Percentiles rank a stretch among this genome's conserved stretches.
Conservation (phyloP, 1,284 basidiomycete genomes). For the Amylostereum areolatum region DNA sequence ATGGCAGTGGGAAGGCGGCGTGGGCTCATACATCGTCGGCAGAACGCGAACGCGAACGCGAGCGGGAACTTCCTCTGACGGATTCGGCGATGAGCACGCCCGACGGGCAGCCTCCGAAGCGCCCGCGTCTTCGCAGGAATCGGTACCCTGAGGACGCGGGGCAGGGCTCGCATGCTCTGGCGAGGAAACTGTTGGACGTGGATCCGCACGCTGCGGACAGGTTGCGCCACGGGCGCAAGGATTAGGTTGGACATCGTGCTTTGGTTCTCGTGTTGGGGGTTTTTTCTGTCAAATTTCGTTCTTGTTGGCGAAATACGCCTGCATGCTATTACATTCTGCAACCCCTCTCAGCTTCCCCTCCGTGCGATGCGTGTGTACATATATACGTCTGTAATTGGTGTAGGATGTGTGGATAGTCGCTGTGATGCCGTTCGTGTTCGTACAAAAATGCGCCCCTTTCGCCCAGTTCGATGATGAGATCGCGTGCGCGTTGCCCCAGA, state of each 20-base stretch:
- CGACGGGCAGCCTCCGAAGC: conserved; percentile 24
- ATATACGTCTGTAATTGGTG: too few species aligned
- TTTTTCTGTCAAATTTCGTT: too few species aligned
- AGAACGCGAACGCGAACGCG: conserved; percentile 28
- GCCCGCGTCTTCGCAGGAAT: conserved; percentile 33
- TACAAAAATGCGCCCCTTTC: too few species aligned
- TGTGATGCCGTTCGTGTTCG: too few species aligned
- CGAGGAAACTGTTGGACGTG: conserved; percentile 53
- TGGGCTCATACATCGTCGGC: conserved; percentile 40
- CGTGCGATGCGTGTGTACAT: too few species aligned
- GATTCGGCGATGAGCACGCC: conserved; percentile 6
- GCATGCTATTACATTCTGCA: too few species aligned
- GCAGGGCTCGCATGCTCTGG: conserved; percentile 32
- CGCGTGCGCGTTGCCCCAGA: too few species aligned
- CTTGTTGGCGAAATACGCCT: too few species aligned
- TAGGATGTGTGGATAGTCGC: too few species aligned
- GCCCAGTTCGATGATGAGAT: too few species aligned
- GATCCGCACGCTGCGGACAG: conserved; percentile 54
- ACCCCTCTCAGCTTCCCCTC: too few species aligned
- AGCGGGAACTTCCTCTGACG: conserved; percentile 8
- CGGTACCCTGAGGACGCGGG: conserved; percentile 28
- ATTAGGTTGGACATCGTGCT: conserved; percentile 21
- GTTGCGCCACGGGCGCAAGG: conserved; percentile 42
- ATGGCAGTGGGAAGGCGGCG: conserved; percentile 1
- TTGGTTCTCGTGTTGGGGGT: too few species aligned